A percentile compares a stretch with the other conserved stretches of the same genome.
phyloP scores from a whole-genome alignment of 192 early-diverging fungal species.

The Phycomyces blakesleeanus region DNA sequence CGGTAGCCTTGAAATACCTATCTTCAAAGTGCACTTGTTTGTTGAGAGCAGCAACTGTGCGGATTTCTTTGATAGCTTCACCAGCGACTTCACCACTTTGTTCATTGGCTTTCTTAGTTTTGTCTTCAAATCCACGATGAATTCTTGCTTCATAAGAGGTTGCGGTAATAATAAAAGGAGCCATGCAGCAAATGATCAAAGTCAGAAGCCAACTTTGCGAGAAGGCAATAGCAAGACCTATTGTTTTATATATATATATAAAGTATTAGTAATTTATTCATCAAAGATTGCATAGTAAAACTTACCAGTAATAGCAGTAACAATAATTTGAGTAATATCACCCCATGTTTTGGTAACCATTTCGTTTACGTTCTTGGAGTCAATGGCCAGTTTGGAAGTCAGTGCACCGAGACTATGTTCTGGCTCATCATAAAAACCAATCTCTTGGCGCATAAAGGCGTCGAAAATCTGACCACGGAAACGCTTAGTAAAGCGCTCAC shows the following conservation, averaged over 20 bases:
- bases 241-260: neutral
- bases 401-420: slow-evolving; percentile 73
- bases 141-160: slow-evolving; percentile 48
- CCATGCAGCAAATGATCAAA: slow-evolving; percentile 63
- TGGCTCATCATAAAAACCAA: slow-evolving; percentile 81
- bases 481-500: slow-evolving; percentile 26
- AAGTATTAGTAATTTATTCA: neutral
- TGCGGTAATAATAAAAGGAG: slow-evolving; percentile 57
- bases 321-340: slow-evolving; percentile 32
- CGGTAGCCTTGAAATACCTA: slow-evolving; percentile 57
- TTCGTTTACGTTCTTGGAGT: slow-evolving; percentile 56
- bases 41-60: slow-evolving; percentile 80
- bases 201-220: slow-evolving; percentile 76
- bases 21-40: slow-evolving; percentile 67
- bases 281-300: no score
- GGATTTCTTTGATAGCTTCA: slow-evolving; percentile 82
- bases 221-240: slow-evolving; percentile 61
- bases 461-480: slow-evolving; percentile 51
- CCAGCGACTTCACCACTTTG: slow-evolving; percentile 75
- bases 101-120: slow-evolving; percentile 74
- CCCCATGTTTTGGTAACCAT: slow-evolving; percentile 54
- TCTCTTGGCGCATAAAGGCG: slow-evolving; percentile 77
- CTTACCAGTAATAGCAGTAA: slow-evolving; percentile 32
- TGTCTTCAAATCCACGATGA: slow-evolving; percentile 55
- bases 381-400: slow-evolving; percentile 76